Evolutionary conservation across 495 filamentous ascomycete species (phyloP).

Genomic region (Talaromyces wortmannii): DNA sequence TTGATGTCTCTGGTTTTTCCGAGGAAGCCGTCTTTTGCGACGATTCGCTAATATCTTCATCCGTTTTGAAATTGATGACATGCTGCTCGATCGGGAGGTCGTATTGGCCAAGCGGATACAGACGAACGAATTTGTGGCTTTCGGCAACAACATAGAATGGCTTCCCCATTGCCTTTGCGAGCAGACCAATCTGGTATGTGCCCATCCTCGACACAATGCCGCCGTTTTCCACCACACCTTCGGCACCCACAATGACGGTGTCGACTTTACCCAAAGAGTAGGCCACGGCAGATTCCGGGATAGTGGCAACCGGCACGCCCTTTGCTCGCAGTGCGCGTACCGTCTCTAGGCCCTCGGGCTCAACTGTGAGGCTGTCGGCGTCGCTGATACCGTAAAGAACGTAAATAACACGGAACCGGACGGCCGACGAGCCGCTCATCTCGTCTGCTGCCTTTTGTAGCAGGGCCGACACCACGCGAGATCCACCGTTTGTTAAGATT

Average conservation of each 20-base stretch:
- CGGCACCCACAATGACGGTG: constrained; percentile 85
- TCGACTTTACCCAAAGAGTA: constrained; percentile 77
- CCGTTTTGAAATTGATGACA: constrained; percentile 62
- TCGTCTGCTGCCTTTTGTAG: constrained; percentile 66
- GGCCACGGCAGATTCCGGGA: constrained; percentile 72
- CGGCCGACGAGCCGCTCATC: constrained; percentile 42
- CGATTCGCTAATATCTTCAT: constrained; percentile 34
- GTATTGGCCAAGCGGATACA: constrained; percentile 73
- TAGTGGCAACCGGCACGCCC: constrained; percentile 78
- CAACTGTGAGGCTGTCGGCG: constrained; percentile 24
- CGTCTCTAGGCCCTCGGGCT: constrained; percentile 51
- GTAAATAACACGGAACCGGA: constrained; percentile 81
- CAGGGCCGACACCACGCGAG: constrained; percentile 72
- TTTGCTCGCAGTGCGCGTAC: constrained; percentile 63
- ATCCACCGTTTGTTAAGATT: constrained; percentile 83
- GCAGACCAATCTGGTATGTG: constrained; percentile 80
- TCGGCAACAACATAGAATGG: constrained; percentile 90
- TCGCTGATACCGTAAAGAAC: constrained; percentile 44
- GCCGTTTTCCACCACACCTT: constrained; percentile 90
- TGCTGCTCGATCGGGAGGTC: constrained; percentile 70
- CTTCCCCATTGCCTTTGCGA: constrained; percentile 70
- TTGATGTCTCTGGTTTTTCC: constrained; percentile 20
- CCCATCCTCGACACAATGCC: constrained; percentile 87
- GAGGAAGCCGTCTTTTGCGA: constrained; percentile 3
- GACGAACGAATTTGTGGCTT: constrained; percentile 87